Conservation (phyloP, 768 basidiomycete genomes). For the Hortiboletus flavorubellus region DNA sequence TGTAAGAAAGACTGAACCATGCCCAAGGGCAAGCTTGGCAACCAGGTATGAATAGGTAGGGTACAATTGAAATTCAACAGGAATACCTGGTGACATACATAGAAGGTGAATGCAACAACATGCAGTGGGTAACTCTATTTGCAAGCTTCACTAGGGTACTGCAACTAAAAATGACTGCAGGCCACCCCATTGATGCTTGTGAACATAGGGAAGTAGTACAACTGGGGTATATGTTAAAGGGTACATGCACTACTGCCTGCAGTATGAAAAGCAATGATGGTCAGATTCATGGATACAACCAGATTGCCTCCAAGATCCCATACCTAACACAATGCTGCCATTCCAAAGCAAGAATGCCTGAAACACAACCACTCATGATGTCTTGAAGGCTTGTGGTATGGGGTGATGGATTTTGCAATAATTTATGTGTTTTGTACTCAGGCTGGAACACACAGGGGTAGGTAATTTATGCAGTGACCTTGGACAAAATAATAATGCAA, state of each 20-base stretch:
- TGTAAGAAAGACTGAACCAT: no score
- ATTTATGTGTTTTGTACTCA: constrained; percentile 76
- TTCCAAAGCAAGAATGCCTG: constrained; percentile 81
- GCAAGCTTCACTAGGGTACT: constrained; percentile 20
- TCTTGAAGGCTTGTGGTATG: constrained; percentile 59
- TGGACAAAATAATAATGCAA: constrained; percentile 17
- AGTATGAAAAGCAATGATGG: constrained; percentile 9
- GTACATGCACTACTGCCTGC: constrained; percentile 89
- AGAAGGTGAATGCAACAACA: no score
- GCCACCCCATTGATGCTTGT: constrained; percentile 77
- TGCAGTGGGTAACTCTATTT: no score
- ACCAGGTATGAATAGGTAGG: no score
- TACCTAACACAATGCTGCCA: constrained; percentile 92
- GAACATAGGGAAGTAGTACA: constrained; percentile 86
- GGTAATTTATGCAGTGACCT: constrained; percentile 86
- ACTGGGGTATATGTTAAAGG: constrained; percentile 83
- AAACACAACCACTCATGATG: constrained; percentile 45
- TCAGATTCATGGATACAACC: constrained; percentile 16
- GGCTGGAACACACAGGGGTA: constrained; percentile 61
- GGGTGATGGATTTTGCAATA: constrained; percentile 63
- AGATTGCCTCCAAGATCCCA: constrained; percentile 26
- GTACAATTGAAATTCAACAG: no score
- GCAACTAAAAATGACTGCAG: constrained; percentile 58
- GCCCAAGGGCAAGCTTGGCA: no score
- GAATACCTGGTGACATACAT: no score